Evolutionary conservation across 2,329 filamentous ascomycete species (phyloP).

Genomic region (Penicillium sp.): DNA sequence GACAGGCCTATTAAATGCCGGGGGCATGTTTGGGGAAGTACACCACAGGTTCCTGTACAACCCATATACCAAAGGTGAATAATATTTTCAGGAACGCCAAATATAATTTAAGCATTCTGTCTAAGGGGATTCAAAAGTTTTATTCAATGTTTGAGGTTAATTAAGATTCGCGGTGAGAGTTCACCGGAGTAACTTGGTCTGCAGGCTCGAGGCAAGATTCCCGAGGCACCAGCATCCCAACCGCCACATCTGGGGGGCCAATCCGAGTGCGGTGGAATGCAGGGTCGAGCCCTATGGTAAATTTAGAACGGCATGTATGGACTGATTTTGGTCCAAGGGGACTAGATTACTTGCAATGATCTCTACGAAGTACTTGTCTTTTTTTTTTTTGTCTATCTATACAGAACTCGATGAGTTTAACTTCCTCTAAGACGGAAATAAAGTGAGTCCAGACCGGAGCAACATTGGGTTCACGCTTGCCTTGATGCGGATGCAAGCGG

Average conservation of each 20-base stretch:
- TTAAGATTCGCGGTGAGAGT: not conserved
- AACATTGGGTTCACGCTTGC: conserved; percentile 10
- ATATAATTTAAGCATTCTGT: not conserved
- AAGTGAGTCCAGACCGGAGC: conserved; percentile 14
- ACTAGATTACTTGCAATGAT: no score
- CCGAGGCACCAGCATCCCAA: not conserved
- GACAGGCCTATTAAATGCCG: conserved; percentile 3
- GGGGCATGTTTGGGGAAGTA: not conserved
- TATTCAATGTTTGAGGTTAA: not conserved
- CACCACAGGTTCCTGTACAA: conserved; percentile 7
- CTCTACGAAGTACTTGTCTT: no score
- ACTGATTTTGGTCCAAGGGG: not conserved
- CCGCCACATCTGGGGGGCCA: not conserved
- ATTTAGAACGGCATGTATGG: not conserved
- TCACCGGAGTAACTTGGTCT: not conserved
- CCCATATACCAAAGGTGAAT: not conserved
- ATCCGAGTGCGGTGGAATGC: conserved; percentile 10
- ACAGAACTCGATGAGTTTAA: no score
- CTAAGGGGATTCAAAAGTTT: not conserved
- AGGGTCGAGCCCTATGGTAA: conserved; percentile 3
- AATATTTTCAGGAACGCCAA: not conserved
- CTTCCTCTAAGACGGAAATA: no score
- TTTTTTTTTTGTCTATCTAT: no score
- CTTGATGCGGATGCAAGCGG: conserved; percentile 18
- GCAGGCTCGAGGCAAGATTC: not conserved